A percentile compares a stretch with the other conserved stretches of the same genome.
These are phyloP conservation scores for Austroboletus niveus DNA, from an alignment of 1,284 basidiomycete species.

Conservation along the genomic window DNA sequence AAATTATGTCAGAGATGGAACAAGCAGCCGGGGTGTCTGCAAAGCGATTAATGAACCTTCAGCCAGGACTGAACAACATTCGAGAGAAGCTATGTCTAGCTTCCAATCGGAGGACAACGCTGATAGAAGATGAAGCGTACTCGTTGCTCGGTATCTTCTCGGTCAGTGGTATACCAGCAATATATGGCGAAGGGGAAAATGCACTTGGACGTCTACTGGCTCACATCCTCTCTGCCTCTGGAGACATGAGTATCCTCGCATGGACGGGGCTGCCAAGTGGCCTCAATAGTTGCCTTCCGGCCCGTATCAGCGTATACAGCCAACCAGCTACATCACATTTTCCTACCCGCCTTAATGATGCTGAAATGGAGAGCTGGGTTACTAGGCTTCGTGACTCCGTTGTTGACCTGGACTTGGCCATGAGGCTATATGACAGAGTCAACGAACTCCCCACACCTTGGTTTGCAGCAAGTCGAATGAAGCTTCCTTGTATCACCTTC, in stretches of 20 bases:
- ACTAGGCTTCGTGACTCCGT: background rate
- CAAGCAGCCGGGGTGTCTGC: background rate
- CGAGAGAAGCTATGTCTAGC: background rate
- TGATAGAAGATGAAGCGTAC: background rate
- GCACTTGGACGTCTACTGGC: background rate
- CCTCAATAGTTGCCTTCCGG: background rate
- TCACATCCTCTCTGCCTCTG: background rate
- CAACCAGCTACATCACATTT: background rate
- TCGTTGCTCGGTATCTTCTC: background rate
- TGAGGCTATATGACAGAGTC: background rate
- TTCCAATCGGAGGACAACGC: background rate
- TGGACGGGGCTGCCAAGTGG: background rate
- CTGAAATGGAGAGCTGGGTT: background rate
- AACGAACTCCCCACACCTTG: background rate
- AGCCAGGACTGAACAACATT: background rate
- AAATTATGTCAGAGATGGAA: background rate
- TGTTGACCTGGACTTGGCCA: background rate
- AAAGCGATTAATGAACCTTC: background rate
- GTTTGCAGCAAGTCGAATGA: background rate
- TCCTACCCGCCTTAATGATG: background rate
- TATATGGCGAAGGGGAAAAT: background rate
- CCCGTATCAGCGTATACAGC: background rate
- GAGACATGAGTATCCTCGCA: background rate
- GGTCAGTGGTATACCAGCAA: background rate
- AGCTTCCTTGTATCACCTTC: background rate